Conservation (phyloP, 176 grass and related monocot species). For the Miscanthus lutarioriparius region DNA sequence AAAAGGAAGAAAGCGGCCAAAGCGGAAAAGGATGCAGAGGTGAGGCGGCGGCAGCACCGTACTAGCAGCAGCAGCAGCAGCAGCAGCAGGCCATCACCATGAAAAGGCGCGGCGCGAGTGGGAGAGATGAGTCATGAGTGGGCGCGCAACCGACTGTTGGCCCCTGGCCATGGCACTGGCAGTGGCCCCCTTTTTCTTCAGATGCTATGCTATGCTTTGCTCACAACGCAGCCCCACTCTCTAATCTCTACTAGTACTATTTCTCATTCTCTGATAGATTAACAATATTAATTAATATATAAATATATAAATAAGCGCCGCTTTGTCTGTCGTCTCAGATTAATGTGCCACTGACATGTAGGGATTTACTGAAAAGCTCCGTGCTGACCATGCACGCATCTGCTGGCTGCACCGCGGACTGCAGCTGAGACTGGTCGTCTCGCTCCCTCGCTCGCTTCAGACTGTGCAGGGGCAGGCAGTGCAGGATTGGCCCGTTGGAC, state of each 20-base stretch:
- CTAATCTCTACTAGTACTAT: too few species aligned
- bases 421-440: neutral
- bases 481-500: constrained; percentile 36
- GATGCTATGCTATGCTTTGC: neutral
- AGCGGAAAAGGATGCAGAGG: neutral
- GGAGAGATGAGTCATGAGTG: constrained; percentile 40
- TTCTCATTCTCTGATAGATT: too few species aligned
- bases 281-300: too few species aligned
- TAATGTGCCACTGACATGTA: too few species aligned
- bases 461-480: neutral
- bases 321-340: too few species aligned
- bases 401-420: too few species aligned
- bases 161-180: too few species aligned
- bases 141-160: neutral
- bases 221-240: neutral
- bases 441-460: neutral
- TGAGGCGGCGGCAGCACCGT: constrained; percentile 2
- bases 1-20: neutral
- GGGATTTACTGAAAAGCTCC: too few species aligned
- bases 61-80: neutral
- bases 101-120: constrained; percentile 35
- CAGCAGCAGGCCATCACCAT: constrained; percentile 20
- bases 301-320: too few species aligned
- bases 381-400: too few species aligned
- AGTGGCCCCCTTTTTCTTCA: neutral